Conservation (phyloP, 208 protist genomes). For the Trypanosoma rangeli region DNA sequence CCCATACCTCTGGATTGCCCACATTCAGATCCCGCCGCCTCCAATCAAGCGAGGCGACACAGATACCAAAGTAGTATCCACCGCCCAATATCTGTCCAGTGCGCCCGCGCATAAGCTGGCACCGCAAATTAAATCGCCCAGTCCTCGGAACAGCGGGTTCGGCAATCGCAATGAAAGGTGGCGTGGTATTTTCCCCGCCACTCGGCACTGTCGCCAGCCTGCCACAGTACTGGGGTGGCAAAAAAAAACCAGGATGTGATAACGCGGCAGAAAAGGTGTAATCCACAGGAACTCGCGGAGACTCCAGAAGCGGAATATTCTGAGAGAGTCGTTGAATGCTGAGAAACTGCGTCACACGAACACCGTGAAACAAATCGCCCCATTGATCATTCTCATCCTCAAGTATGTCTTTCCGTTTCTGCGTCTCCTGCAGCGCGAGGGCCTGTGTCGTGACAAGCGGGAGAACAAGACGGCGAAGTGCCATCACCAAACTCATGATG, state of each 20-base stretch:
- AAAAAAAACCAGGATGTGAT: conserved; percentile 70
- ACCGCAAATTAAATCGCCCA: conserved; percentile 72
- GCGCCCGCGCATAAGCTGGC: conserved; percentile 80
- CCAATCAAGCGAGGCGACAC: conserved; percentile 65
- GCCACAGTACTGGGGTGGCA: conserved; percentile 75
- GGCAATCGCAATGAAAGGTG: conserved; percentile 88
- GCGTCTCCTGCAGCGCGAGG: conserved; percentile 58
- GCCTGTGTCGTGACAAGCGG: conserved; percentile 77
- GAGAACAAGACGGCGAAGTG: conserved; percentile 49
- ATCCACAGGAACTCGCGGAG: conserved; percentile 47
- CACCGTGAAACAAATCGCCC: conserved; percentile 79
- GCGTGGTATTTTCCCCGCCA: conserved; percentile 48
- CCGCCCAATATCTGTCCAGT: conserved; percentile 89
- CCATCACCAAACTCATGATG: conserved; percentile 66
- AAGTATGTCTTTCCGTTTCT: conserved; percentile 57
- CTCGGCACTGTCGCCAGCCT: conserved; percentile 75
- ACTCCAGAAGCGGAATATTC: conserved; percentile 32
- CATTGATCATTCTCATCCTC: conserved; percentile 80
- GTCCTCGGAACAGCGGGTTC: conserved; percentile 64
- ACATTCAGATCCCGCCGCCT: conserved; percentile 66
- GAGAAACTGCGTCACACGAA: conserved; percentile 61
- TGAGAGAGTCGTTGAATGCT: conserved; percentile 43
- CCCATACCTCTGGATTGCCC: conserved; percentile 79
- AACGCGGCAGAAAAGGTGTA: conserved; percentile 74
- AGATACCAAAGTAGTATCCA: conserved; percentile 90